phyloP scores from a whole-genome alignment of 2,329 filamentous ascomycete genomes.

The Aspergillus hiratsukae region DNA sequence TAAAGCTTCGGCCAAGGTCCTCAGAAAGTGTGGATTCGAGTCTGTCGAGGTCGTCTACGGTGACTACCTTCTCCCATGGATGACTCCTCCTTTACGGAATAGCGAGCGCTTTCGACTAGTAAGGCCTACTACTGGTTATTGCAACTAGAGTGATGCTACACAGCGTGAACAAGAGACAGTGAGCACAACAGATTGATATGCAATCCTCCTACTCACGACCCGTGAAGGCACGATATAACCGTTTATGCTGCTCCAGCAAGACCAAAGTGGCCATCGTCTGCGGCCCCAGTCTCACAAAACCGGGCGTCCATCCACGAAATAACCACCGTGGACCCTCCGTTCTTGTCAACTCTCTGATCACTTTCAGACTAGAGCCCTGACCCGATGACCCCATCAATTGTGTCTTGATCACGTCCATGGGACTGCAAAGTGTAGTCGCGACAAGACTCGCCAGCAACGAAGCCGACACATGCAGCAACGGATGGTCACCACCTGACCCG shows the following conservation, averaged over 20 bases:
- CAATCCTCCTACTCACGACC: no score
- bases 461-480: constrained; percentile 74
- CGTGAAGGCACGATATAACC: constrained; percentile 53
- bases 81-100: not conserved
- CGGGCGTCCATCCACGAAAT: constrained; percentile 87
- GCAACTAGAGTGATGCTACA: no score
- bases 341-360: constrained; percentile 64
- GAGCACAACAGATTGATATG: no score
- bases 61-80: not conserved
- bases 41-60: not conserved
- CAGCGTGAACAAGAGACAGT: no score
- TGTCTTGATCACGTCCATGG: constrained; percentile 87
- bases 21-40: not conserved
- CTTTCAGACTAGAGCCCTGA: constrained; percentile 50
- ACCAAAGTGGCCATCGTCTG: constrained; percentile 86
- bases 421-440: constrained; percentile 78
- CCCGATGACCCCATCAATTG: constrained; percentile 63
- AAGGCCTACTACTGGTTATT: constrained; percentile 17
- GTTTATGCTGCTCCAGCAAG: constrained; percentile 83
- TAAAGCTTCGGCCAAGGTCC: not conserved
- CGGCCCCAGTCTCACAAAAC: constrained; percentile 54
- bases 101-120: not conserved
- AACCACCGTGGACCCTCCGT: constrained; percentile 74
- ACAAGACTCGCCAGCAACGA: constrained; percentile 75
- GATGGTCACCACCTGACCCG: constrained; percentile 59